phyloP scores from a whole-genome alignment of 352 stramenopile species.

The Aphanomyces stellatus region DNA sequence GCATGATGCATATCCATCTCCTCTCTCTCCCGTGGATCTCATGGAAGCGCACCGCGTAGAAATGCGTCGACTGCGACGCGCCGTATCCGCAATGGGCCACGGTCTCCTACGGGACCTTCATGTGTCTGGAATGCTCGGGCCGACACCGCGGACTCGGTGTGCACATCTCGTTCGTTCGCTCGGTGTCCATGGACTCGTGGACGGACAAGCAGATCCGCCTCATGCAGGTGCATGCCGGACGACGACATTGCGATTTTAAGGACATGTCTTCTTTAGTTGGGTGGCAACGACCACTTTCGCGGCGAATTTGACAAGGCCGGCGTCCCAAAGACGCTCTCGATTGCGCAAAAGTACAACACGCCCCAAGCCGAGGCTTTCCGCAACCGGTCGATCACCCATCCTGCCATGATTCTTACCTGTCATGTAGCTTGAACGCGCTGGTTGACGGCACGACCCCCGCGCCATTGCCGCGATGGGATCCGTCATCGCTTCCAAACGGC shows the following conservation, averaged over 20 bases:
- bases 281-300: slow-evolving; percentile 67
- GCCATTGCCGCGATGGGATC: slow-evolving; percentile 59
- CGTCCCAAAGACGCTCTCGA: slow-evolving; percentile 63
- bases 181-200: slow-evolving; percentile 82
- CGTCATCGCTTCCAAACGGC: slow-evolving; percentile 5
- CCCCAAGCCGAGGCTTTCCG: slow-evolving; percentile 71
- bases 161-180: slow-evolving; percentile 90
- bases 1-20: not conserved
- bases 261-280: slow-evolving; percentile 16
- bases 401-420: not conserved
- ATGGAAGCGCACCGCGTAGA: not conserved
- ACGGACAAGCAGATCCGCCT: slow-evolving; percentile 80
- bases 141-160: slow-evolving; percentile 87
- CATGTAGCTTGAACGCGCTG: slow-evolving; percentile 36
- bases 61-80: slow-evolving; percentile 91
- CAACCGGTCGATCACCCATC: slow-evolving; percentile 23
- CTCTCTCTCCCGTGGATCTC: slow-evolving; percentile 26
- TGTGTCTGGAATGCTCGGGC: slow-evolving; percentile 92
- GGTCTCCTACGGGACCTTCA: slow-evolving; percentile 92
- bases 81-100: slow-evolving; percentile 92
- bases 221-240: slow-evolving; percentile 55
- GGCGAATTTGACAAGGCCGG: slow-evolving; percentile 47
- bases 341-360: slow-evolving; percentile 79
- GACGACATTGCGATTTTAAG: not conserved
- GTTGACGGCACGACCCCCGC: slow-evolving; percentile 42